phyloP scores from a whole-genome alignment of 2,329 filamentous ascomycete genomes.

The Trichoderma afroharzianum region DNA sequence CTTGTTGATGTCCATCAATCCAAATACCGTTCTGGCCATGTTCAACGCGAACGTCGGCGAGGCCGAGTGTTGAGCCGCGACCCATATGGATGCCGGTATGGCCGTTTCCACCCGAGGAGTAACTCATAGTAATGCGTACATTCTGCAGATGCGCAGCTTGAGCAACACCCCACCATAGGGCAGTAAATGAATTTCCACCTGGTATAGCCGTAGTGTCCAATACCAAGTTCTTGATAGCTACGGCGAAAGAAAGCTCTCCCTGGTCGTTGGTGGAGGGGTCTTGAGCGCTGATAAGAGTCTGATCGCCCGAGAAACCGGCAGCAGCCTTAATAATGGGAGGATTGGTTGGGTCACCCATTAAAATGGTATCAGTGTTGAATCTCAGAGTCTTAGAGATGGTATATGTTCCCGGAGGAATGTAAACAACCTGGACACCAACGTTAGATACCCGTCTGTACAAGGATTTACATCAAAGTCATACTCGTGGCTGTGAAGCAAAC shows the following conservation, averaged over 20 bases:
- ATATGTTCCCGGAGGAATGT: constrained; percentile 42
- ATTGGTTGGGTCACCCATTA: constrained; percentile 45
- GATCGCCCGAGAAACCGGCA: constrained; percentile 31
- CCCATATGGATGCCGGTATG: constrained; percentile 41
- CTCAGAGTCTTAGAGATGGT: constrained; percentile 36
- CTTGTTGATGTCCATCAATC: constrained; percentile 43
- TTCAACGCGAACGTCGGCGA: constrained; percentile 41
- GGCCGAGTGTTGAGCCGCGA: constrained; percentile 39
- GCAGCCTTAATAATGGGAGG: constrained; percentile 42
- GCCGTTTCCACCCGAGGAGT: constrained; percentile 33
- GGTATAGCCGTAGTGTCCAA: constrained; percentile 40
- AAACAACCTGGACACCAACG: constrained; percentile 31
- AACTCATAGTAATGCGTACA: constrained; percentile 40
- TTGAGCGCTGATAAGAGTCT: constrained; percentile 34
- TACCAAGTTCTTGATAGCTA: constrained; percentile 42
- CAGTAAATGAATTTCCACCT: constrained; percentile 34
- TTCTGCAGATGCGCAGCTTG: constrained; percentile 42
- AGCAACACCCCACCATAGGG: constrained; percentile 44
- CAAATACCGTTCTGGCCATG: constrained; percentile 41
- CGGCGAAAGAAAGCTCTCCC: constrained; percentile 41
- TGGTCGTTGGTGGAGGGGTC: constrained; percentile 32
- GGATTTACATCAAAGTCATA: neutral
- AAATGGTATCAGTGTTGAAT: constrained; percentile 43
- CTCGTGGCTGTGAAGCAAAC: constrained; percentile 42
- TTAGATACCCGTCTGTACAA: neutral